Percentiles rank a stretch among this genome's conserved stretches.
phyloP scores from a whole-genome alignment of 1,139 yeast species.

The Yamadazyma epiphylla region DNA sequence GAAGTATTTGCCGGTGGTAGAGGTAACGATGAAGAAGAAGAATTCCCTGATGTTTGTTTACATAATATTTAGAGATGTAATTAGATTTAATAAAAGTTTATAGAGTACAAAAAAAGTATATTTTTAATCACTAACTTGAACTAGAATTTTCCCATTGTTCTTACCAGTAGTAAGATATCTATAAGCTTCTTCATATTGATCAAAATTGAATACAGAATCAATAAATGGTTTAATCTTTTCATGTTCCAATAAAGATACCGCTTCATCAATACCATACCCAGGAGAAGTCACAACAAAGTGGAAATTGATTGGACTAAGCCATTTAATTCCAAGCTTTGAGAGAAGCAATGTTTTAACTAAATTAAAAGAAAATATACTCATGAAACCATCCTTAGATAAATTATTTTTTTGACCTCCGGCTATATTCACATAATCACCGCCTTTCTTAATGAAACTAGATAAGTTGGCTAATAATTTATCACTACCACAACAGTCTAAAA shows the following conservation, averaged over 20 bases:
- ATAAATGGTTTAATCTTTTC: slow-evolving; percentile 43
- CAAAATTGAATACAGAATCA: slow-evolving; percentile 51
- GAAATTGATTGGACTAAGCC: slow-evolving; percentile 12
- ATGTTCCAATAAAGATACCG: slow-evolving; percentile 30
- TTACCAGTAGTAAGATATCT: slow-evolving; percentile 41
- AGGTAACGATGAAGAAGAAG: slow-evolving; percentile 39
- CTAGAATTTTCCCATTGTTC: slow-evolving; percentile 63
- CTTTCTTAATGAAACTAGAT: slow-evolving; percentile 13
- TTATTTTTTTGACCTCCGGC: slow-evolving; percentile 51
- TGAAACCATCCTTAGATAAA: too few species aligned
- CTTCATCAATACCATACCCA: slow-evolving; percentile 10
- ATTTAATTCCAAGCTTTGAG: slow-evolving; percentile 8
- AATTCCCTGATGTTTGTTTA: slow-evolving; percentile 44
- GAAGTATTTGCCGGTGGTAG: slow-evolving; percentile 44
- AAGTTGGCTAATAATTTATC: slow-evolving; percentile 12
- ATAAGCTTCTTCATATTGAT: slow-evolving; percentile 47
- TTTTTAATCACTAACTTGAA: slow-evolving; percentile 12
- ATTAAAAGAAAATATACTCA: too few species aligned
- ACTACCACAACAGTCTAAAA: slow-evolving; percentile 29
- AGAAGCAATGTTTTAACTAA: slow-evolving; percentile 12
- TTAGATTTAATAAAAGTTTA: background rate
- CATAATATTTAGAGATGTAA: slow-evolving; percentile 13
- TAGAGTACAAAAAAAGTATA: too few species aligned
- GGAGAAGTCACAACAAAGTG: slow-evolving; percentile 3
- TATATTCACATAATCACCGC: slow-evolving; percentile 45